Evolutionary conservation across 768 basidiomycete genomes (phyloP), one percentile per base, ranked within the genome.

Genomic region (Lactarius vividus): DNA sequence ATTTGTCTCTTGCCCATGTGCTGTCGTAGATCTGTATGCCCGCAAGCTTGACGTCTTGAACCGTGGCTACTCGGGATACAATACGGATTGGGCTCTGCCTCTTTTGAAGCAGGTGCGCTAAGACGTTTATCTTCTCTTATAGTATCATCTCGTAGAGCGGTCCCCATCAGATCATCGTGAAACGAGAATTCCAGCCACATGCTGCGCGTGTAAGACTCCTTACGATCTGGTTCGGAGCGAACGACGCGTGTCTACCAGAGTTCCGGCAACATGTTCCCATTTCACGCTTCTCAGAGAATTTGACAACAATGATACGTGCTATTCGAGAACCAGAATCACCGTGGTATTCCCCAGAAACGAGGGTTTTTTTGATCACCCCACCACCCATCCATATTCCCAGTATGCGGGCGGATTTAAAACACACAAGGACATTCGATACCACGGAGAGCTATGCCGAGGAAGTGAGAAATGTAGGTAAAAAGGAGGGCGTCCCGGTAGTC

Each of bases 191-290:
- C 63, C 81, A 78, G 61, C 71, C 74, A 26, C 76, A 81, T 59
- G 78, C 79, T 42, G 87, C 89, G 9, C 84, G 81, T 54, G 81
- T 94, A 40, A 85, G 84, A 49, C 75, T 96, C n/a, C 79, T 96
- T 65, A 85, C 85, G 7, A 86, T 96, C 72, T 97, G 93, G 93
- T 91, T 92, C 66, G 94, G 94, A 57, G 88, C 88, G 18, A 98
- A 98, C 76, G 95, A 98, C 74, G 85, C 95, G 7, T 85, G 84
- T 70, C 79, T 91, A 58, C 75, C 77, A 33, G 83, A 83, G 0
- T 85, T 82, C 23, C 76, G 80, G 18, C 95, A 96, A 72, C 89
- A 94, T 73, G 89, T 96, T 53, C 88, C 93, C 3, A 77, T 91
- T 31, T 75, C 79, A 23, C 79, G 79, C 57, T 96, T 86, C 80